These are phyloP conservation scores for Cryptosporidium ubiquitum DNA, from an alignment of 169 alveolate genomes.

Conservation along the genomic window DNA sequence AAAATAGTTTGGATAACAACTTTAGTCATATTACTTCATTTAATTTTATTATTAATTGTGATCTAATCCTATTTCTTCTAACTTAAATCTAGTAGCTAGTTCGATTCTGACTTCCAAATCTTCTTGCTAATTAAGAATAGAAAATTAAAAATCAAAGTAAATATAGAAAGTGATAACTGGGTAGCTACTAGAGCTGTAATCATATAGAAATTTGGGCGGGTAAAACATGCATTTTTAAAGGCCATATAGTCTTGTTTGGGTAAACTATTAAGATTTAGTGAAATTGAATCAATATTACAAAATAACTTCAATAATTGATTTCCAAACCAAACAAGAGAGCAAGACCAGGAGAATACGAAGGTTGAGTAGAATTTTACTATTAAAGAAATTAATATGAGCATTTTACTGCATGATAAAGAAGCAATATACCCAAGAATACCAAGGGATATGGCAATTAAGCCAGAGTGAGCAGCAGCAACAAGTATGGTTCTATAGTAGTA, in stretches of 20 bases:
- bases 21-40: not conserved
- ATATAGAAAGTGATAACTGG: constrained; percentile 13
- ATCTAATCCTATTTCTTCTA: not conserved
- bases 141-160: constrained; percentile 17
- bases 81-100: not conserved
- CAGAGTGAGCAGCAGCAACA: constrained; percentile 34
- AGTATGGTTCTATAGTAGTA: constrained; percentile 40
- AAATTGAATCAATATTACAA: constrained; percentile 27
- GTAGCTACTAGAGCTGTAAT: constrained; percentile 4
- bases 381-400: constrained; percentile 37
- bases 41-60: not conserved
- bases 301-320: constrained; percentile 33
- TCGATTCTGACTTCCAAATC: constrained; percentile 2
- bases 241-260: constrained; percentile 31
- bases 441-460: constrained; percentile 34
- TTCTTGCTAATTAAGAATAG: constrained; percentile 17
- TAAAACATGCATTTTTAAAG: constrained; percentile 53
- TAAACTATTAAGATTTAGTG: constrained; percentile 19
- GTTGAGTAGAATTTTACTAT: constrained; percentile 57
- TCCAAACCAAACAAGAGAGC: constrained; percentile 72
- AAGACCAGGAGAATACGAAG: constrained; percentile 61
- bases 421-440: constrained; percentile 66
- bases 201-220: constrained; percentile 49
- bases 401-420: constrained; percentile 50
- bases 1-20: not conserved